phyloP scores from a whole-genome alignment of 176 grass and related monocot species.

The Carex scoparia region DNA sequence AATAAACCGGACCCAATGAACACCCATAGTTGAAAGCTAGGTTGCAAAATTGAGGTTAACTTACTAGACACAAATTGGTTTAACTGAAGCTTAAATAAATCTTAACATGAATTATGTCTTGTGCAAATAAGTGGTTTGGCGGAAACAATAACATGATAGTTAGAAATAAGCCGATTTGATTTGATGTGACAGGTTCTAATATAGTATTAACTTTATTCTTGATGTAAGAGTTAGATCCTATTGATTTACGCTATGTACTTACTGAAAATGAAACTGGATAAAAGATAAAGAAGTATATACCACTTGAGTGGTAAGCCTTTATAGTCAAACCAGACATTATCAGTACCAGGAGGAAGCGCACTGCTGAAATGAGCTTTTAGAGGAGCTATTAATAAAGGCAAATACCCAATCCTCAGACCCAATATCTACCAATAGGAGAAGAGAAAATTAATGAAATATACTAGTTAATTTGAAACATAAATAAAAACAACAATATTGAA shows the following conservation, averaged over 20 bases:
- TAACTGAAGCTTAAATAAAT: no score
- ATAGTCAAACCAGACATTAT: conserved; percentile 97
- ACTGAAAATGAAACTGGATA: neutral
- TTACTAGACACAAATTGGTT: neutral
- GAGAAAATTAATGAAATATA: conserved; percentile 11
- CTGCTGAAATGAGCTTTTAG: conserved; percentile 93
- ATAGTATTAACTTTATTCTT: no score
- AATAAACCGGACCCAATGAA: no score
- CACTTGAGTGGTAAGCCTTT: conserved; percentile 93
- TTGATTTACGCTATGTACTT: no score
- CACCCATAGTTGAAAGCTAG: neutral
- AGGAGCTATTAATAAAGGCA: conserved; percentile 64
- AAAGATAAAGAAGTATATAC: conserved; percentile 31
- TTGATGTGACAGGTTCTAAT: no score
- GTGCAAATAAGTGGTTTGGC: no score
- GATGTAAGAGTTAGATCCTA: no score
- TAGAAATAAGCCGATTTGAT: no score
- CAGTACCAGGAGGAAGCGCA: conserved; percentile 66
- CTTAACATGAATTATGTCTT: no score
- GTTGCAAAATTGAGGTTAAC: neutral
- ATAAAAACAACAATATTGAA: neutral
- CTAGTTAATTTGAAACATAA: neutral
- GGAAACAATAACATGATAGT: no score
- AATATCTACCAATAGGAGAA: conserved; percentile 46
- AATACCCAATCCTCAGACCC: conserved; percentile 74